Evolutionary conservation across 1,284 basidiomycete species (phyloP), one percentile per base, ranked within the genome.

Genomic region (Mycena sp.): DNA sequence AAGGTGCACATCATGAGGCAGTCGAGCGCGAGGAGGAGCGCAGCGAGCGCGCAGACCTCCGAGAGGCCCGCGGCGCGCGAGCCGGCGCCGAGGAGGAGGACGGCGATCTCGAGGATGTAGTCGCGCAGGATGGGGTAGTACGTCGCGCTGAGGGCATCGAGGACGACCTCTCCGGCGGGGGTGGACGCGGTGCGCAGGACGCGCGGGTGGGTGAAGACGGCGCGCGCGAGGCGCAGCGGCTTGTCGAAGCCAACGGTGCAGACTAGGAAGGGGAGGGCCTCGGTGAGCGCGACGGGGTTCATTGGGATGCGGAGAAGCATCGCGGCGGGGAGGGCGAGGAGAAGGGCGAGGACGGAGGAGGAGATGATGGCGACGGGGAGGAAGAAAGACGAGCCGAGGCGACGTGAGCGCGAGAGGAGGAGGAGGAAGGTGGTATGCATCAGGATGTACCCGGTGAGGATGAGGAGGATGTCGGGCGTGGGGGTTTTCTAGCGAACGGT

Each of bases 201-300:
- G 25, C 83, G 90, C 3, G 94, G 93, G 71, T 96, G 93, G 21
- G 89, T 86, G 78, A 99, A 95, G 35, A 99, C 93, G 12, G 96
- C 93, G 28, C 92, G 87, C 0, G 96, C 96, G 40, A 99, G 88
- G 12, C 94, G 87, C 63, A 96, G 91, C 0, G 96, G 97, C 78
- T 99, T 99, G 80, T 99, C 97, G 75, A 99, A 99, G 14, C 97
- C 97, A 61, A 99, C 91, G 0, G 95, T 97, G 77, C 98, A 98
- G 44, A 99, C 96, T 38, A 99, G 84, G 89, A 99, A 99, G 0
- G 97, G 97, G 2, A 99, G 85, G 0, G 97, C 96, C 77, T 99
- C 98, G 16, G 94, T 96, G 32, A 99, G 84, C 17, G 92, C 90
- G 61, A 99, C 91, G 2, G 95, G 95, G 77, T 99, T 96, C 70